phyloP scores from a whole-genome alignment of 352 stramenopile genomes.

The Phytopythium boreale region DNA sequence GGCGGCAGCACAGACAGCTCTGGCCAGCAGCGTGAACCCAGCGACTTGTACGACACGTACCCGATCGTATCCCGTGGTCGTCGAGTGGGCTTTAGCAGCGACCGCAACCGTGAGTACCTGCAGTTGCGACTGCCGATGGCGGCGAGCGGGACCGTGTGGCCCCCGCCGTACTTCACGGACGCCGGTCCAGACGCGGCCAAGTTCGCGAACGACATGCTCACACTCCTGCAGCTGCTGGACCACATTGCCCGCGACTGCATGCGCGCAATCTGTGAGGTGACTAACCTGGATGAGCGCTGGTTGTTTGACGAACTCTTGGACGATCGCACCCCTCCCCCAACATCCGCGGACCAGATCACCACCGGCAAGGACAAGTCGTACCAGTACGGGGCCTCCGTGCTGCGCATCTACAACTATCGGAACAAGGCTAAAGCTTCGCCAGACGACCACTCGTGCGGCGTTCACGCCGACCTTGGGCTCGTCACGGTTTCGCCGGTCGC shows the following conservation, averaged over 20 bases:
- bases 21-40: not conserved
- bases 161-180: conserved; percentile 61
- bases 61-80: conserved; percentile 58
- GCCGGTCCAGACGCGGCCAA: conserved; percentile 18
- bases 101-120: conserved; percentile 78
- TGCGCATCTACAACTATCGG: conserved; percentile 85
- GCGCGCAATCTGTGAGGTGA: conserved; percentile 62
- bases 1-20: conserved; percentile 9
- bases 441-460: conserved; percentile 58
- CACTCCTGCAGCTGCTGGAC: conserved; percentile 58
- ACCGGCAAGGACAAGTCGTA: conserved; percentile 37
- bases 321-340: conserved; percentile 31
- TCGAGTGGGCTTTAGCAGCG: conserved; percentile 68
- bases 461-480: conserved; percentile 76
- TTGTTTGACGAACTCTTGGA: conserved; percentile 70
- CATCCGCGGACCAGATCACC: conserved; percentile 17
- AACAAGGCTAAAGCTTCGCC: conserved; percentile 43
- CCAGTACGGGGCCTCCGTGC: conserved; percentile 75
- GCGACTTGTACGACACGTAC: conserved; percentile 11
- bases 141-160: conserved; percentile 71
- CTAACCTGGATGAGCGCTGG: conserved; percentile 65
- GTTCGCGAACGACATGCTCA: conserved; percentile 62
- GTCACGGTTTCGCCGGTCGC: conserved; percentile 77
- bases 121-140: conserved; percentile 67
- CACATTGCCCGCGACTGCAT: conserved; percentile 71